A percentile compares a stretch with the other conserved stretches of the same genome.
Conservation (phyloP, 805 yeast species). For the Candida multigemmis region DNA sequence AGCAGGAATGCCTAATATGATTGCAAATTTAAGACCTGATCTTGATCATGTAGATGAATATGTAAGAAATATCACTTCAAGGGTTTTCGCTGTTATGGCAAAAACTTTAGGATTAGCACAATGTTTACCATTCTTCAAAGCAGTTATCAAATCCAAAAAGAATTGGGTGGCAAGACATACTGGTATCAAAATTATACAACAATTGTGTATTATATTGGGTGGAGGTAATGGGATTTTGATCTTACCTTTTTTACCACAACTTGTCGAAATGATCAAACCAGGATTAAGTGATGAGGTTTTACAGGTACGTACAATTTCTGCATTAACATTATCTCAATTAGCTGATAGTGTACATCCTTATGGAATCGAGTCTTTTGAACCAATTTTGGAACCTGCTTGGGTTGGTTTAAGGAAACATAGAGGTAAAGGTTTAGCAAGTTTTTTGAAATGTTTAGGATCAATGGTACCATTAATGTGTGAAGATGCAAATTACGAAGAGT, state of each 20-base stretch:
- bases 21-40: slow-evolving; percentile 73
- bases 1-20: slow-evolving; percentile 74
- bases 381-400: slow-evolving; percentile 71
- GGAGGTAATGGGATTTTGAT: slow-evolving; percentile 44
- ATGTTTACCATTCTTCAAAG: slow-evolving; percentile 70
- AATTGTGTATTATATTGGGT: slow-evolving; percentile 60
- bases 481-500: slow-evolving; percentile 45
- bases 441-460: slow-evolving; percentile 67
- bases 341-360: slow-evolving; percentile 82
- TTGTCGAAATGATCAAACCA: slow-evolving; percentile 52
- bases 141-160: slow-evolving; percentile 68
- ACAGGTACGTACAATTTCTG: slow-evolving; percentile 61
- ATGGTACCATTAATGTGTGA: slow-evolving; percentile 77
- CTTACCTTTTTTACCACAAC: slow-evolving; percentile 59
- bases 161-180: slow-evolving; percentile 81
- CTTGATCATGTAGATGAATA: slow-evolving; percentile 77
- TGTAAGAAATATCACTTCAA: slow-evolving; percentile 64
- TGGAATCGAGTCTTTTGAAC: slow-evolving; percentile 84
- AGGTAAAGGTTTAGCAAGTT: slow-evolving; percentile 70
- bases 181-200: slow-evolving; percentile 70
- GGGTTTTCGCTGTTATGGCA: slow-evolving; percentile 79
- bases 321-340: slow-evolving; percentile 59
- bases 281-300: slow-evolving; percentile 60
- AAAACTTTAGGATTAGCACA: slow-evolving; percentile 65
- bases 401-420: slow-evolving; percentile 65